Evolutionary conservation across 345 rosid species (phyloP).

Genomic region (Heritiera littoralis): DNA sequence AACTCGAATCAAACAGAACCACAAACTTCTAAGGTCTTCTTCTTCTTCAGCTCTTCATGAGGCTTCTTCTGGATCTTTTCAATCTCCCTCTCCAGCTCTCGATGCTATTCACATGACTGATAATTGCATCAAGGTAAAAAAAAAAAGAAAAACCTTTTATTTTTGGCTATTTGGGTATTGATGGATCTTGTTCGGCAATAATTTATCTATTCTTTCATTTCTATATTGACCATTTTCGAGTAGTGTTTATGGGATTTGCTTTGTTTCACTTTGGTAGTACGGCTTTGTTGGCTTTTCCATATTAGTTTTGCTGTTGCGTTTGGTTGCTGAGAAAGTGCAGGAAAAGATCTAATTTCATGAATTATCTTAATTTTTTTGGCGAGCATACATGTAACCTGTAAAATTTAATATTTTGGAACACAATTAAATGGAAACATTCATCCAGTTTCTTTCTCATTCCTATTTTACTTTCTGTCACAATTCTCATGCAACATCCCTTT

Average conservation of each 20-base stretch:
- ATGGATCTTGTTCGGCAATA: neutral
- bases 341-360: neutral
- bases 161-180: neutral
- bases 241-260: neutral
- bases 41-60: conserved; percentile 55
- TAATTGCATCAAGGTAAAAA: conserved; percentile 60
- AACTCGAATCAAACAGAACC: conserved; percentile 61
- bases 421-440: neutral
- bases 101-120: conserved; percentile 62
- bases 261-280: neutral
- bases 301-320: conserved; percentile 1
- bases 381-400: neutral
- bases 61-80: conserved; percentile 36
- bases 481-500: neutral
- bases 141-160: neutral
- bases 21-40: conserved; percentile 53
- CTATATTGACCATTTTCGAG: neutral
- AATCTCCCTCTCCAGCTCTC: conserved; percentile 38
- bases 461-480: neutral
- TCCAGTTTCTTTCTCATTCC: neutral
- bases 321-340: conserved; percentile 8
- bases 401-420: neutral
- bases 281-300: neutral
- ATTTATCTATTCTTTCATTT: neutral
- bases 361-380: neutral